phyloP scores from a whole-genome alignment of 2,329 filamentous ascomycete species.

The Tolypocladium nubicola region DNA sequence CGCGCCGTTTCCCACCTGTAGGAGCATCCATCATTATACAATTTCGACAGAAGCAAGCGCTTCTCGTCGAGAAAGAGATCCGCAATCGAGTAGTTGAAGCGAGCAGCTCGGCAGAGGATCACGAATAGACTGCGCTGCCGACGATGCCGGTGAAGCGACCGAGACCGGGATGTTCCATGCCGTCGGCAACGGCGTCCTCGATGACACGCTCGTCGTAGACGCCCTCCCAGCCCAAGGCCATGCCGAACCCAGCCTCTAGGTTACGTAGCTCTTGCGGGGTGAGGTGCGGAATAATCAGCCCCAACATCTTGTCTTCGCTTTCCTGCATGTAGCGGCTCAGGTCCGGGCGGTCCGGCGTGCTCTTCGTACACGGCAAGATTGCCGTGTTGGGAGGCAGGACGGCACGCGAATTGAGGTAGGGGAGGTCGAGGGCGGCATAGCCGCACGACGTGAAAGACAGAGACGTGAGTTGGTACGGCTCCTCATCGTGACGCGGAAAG shows the following conservation, averaged over 20 bases:
- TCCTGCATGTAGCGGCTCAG: conserved; percentile 21
- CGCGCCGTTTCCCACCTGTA: background rate
- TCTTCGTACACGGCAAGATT: background rate
- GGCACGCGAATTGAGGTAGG: conserved; percentile 23
- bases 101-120: background rate
- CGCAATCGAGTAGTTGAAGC: background rate
- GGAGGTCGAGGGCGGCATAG: conserved; percentile 36
- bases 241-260: conserved; percentile 20
- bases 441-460: conserved; percentile 51
- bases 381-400: conserved; percentile 14
- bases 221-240: conserved; percentile 25
- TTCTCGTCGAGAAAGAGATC: background rate
- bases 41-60: background rate
- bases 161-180: conserved; percentile 21
- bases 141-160: conserved; percentile 30
- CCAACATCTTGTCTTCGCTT: conserved; percentile 24
- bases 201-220: conserved; percentile 20
- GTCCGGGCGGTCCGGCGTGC: conserved; percentile 5
- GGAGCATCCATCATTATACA: background rate
- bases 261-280: conserved; percentile 15
- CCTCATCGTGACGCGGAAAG: conserved; percentile 12
- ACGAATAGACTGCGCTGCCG: background rate
- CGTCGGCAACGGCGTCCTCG: conserved; percentile 23
- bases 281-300: conserved; percentile 20
- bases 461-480: conserved; percentile 20